Base-by-base conservation (phyloP, 2,329 filamentous ascomycete genomes). In the Tolypocladium ophioglossoides region DNA sequence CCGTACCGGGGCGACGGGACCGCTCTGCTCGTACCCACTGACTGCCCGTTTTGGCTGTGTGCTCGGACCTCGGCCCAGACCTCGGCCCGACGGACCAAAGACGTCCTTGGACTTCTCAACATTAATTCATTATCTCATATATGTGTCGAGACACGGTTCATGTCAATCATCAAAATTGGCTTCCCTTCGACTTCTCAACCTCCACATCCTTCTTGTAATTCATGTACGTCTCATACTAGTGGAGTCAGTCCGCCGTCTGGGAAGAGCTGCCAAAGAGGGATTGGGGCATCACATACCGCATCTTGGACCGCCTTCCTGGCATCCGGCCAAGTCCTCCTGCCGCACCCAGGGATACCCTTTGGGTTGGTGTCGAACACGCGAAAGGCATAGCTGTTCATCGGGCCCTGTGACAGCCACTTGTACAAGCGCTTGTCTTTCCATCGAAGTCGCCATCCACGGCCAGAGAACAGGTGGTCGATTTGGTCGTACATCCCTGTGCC, bases 321-420 rank as follows among this genome's bases (percentile, higher is more conserved):
- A 4, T 53, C 60, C 6, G 53, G 37, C 59, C 61, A 64, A 3
- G 56, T 50, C 52, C 55, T 59, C 37, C 62, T 57, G 3, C 64
- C 61, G 37, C 61, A 65, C 16, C 64, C 63, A 11, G 62, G 61
- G 22, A 63, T 52, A 4, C 54, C 51, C 16, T 49, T 27, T 2
- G 62, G 62, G 47, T 66, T 66, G 10, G 64, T 65, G 14, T 64
- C 62, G 30, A 65, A 66, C 5, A 65, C 44, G 1, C 62, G 57
- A 59, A 60, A 66, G 12, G 62, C 56, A 35, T 61, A 57, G 48
- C 58, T 60, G 40, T 62, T 64, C 56, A 62, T 58, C 8, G 62
- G 63, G 8, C 64, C 63, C 18, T 60, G 58, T 1, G 61, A 56
- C 1, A 65, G 56, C 59, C 58, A 63, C 10, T 53, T 59, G 58